Base-by-base conservation (phyloP, 208 protist genomes). In the Leishmania arabica region DNA sequence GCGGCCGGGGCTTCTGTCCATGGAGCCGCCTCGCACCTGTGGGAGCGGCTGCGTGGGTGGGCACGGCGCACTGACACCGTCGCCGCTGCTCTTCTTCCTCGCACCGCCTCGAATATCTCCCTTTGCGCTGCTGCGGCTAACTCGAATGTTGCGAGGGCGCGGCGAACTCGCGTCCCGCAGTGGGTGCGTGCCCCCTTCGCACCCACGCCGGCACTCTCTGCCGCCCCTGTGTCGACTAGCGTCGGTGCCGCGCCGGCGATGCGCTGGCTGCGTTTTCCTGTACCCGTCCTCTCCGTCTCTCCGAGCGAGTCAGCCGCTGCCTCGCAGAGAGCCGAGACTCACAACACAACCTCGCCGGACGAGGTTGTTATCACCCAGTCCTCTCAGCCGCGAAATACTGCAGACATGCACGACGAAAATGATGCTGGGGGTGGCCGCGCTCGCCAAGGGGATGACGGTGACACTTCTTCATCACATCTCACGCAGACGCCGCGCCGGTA, bases 121-220 rank as follows among this genome's bases (percentile, higher is more conserved):
- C 7, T 31, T 51, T 19, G 66, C 3, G 24, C 27, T 47, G 15
- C 45, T 73, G 45, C 27, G 37, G 17, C 42, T 19, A 73, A 53
- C 27, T 45, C 45, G 45, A 51, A 45, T 51, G 69, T 21, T 51
- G 69, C 24, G 42, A 73, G 69, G 40, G 24, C 24, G 7, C 8
- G 21, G 31, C 72, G 31, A 1, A 3, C 21, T 3, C 80, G 75
- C n/a, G 45, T 84, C 31, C 72, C 72, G 51, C n/a, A 42, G 60
- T 84, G 81, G 81, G 81, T 84, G 42, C 75, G 76, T 15, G 70
- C 76, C n/a, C 58, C 81, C 37, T 84, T 84, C 70, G 75, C 47
- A 47, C 31, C n/a, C 27, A 19, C 51, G 34, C 17, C 81, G 31
- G 37, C 70, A 65, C 56, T 77, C 27, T 31, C 81, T 56, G 68